Percentiles rank a stretch among this genome's conserved stretches.
These are phyloP conservation scores for Lineolata rhizophorae DNA, from an alignment of 495 filamentous ascomycete genomes.

Conservation along the genomic window DNA sequence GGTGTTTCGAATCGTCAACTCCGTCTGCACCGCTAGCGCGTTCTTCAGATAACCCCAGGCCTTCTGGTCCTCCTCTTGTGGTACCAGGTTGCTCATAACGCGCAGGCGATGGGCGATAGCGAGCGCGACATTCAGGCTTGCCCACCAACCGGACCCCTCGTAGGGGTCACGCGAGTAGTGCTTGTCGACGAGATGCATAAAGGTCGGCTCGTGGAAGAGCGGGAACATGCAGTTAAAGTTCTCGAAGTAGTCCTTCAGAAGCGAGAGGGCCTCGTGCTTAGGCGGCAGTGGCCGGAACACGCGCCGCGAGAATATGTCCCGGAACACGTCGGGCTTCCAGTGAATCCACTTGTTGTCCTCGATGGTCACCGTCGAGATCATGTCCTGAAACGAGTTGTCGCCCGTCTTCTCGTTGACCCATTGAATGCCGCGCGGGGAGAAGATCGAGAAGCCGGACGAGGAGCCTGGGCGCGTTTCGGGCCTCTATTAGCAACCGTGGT, in stretches of 20 bases:
- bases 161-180: slow-evolving; percentile 90
- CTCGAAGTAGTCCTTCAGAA: slow-evolving; percentile 84
- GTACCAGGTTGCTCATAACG: slow-evolving; percentile 86
- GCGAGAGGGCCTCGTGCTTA: slow-evolving; percentile 56
- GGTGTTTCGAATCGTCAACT: slow-evolving; percentile 87
- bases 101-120: slow-evolving; percentile 80
- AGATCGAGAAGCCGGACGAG: slow-evolving; percentile 95
- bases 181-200: slow-evolving; percentile 85
- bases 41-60: slow-evolving; percentile 95
- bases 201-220: slow-evolving; percentile 90
- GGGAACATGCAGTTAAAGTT: slow-evolving; percentile 99
- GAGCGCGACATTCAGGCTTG: slow-evolving; percentile 79
- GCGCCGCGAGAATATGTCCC: slow-evolving; percentile 74
- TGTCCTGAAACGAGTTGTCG: slow-evolving; percentile 80
- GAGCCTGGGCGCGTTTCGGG: slow-evolving; percentile 34
- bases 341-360: slow-evolving; percentile 87
- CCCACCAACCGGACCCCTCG: slow-evolving; percentile 95
- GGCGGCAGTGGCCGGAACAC: slow-evolving; percentile 64
- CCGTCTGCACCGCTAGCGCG: slow-evolving; percentile 75
- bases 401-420: slow-evolving; percentile 98
- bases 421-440: slow-evolving; percentile 91
- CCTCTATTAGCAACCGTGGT: slow-evolving; percentile 2
- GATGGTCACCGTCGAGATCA: slow-evolving; percentile 63
- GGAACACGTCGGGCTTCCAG: slow-evolving; percentile 91
- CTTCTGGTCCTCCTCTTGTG: slow-evolving; percentile 76